Evolutionary conservation across 2,329 filamentous ascomycete species (phyloP).

Genomic region (Pseudocercospora vitis): DNA sequence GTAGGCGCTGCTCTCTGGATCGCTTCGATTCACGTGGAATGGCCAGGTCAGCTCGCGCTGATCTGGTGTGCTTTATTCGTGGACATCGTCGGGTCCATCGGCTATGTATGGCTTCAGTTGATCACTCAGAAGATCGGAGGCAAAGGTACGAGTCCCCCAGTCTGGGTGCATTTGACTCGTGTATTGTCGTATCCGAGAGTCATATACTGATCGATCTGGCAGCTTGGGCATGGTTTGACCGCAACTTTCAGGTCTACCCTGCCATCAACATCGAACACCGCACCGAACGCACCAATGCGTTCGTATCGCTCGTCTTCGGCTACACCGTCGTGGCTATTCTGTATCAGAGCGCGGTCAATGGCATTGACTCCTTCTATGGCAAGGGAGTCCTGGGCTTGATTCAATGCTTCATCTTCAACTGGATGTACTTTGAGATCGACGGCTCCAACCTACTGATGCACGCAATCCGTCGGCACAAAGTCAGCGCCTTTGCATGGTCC

Average conservation of each 20-base stretch:
- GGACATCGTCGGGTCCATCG: slow-evolving; percentile 53
- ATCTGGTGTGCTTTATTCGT: slow-evolving; percentile 58
- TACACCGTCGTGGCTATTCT: slow-evolving; percentile 63
- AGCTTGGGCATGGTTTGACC: slow-evolving; percentile 29
- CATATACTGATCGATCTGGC: too few species aligned
- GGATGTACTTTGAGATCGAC: slow-evolving; percentile 54
- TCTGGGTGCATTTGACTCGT: background rate
- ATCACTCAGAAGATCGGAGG: slow-evolving; percentile 26
- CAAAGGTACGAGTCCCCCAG: background rate
- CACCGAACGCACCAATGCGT: slow-evolving; percentile 63
- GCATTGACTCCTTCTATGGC: slow-evolving; percentile 60
- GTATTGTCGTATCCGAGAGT: too few species aligned
- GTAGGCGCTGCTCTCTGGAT: slow-evolving; percentile 58
- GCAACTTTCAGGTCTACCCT: slow-evolving; percentile 58
- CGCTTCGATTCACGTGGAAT: slow-evolving; percentile 11
- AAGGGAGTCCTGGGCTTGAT: slow-evolving; percentile 53
- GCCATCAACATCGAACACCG: slow-evolving; percentile 64
- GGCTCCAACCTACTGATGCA: slow-evolving; percentile 57
- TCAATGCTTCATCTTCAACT: slow-evolving; percentile 39
- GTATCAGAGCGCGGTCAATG: slow-evolving; percentile 56
- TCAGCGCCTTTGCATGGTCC: slow-evolving; percentile 54
- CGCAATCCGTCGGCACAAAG: slow-evolving; percentile 56
- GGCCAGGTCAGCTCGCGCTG: slow-evolving; percentile 49
- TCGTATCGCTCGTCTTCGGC: slow-evolving; percentile 64
- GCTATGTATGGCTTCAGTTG: slow-evolving; percentile 44